phyloP scores from a whole-genome alignment of 1,284 basidiomycete genomes.

The Inonotus obliquus region DNA sequence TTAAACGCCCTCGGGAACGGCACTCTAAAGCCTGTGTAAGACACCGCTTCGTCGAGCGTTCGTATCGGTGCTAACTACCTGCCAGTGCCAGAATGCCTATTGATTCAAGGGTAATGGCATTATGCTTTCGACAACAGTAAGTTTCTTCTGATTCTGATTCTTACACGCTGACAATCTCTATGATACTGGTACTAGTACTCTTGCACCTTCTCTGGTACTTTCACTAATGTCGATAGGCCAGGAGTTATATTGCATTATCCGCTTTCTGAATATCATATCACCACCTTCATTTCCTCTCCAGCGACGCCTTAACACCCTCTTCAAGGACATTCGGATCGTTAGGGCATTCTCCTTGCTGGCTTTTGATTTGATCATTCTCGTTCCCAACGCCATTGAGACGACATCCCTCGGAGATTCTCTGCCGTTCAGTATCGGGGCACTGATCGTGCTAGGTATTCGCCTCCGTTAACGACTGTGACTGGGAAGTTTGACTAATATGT shows the following conservation, averaged over 20 bases:
- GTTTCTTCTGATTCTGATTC: not conserved
- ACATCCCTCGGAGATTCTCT: conserved; percentile 41
- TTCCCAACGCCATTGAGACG: conserved; percentile 36
- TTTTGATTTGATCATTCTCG: conserved; percentile 42
- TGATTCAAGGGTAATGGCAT: not conserved
- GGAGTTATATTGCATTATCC: conserved; percentile 38
- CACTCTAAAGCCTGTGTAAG: conserved; percentile 27
- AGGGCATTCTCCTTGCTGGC: conserved; percentile 39
- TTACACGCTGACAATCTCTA: not conserved
- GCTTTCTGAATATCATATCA: conserved; percentile 32
- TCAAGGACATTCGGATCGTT: conserved; percentile 29
- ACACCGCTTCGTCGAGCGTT: not conserved
- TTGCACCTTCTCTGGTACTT: conserved; percentile 39
- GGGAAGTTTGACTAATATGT: not conserved
- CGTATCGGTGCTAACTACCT: not conserved
- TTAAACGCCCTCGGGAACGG: conserved; percentile 41
- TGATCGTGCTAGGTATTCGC: conserved; percentile 37
- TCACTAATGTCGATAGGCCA: conserved; percentile 38
- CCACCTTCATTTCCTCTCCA: conserved; percentile 26
- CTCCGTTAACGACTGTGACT: not conserved
- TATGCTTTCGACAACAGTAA: conserved; percentile 39
- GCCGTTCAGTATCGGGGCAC: conserved; percentile 43
- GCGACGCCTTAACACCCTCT: conserved; percentile 25
- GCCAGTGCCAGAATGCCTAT: not conserved
- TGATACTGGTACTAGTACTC: too few relatives aligned